Base-by-base conservation (phyloP, 306 rosid species). In the Calophaca sinica region DNA sequence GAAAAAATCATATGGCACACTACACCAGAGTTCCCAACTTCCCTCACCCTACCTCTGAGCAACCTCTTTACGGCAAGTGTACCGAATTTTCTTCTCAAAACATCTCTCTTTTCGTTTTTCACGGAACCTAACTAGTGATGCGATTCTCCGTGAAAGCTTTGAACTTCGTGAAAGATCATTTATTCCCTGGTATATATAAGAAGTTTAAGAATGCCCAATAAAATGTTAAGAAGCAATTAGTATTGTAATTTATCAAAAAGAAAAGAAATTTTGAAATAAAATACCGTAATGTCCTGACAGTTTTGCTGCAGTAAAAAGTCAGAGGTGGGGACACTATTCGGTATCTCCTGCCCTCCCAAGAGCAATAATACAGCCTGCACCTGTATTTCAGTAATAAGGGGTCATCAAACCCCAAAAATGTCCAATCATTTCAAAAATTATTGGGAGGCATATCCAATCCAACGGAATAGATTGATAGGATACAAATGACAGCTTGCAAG, bases 91-190 rank as follows among this genome's bases (percentile, higher is more conserved):
- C 87, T 89, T 91, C 61, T 91, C 92, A 79, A 89, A 91, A 42
- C 90, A 86, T 79, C 97, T 87, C 79, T 89, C 94, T 74, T 91
- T 91, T 58, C 90, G 80, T 70, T 91, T 91, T 75, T 89, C 92
- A 52, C 97, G 92, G 72, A 89, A 91, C 86, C 97, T 89, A 70
- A 87, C 87, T 49, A 91, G 92, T 69, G 97, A 91, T 31, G 89
- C 97, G 79, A 81, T 52, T 81, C 97, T 91, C 64, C 86, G 84
- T 28, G 94, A 86, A 76, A 70, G 67, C 77, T 87, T 91, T 15
- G 92, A 91, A 79, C 78, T 52, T 61, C 81, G 80, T 9, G 86
- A 79, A 45, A 85, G 39, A 77, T 89, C 92, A 31, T 73, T 81
- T 50, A 77, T 66, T 69, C 82, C 89, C 97, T 91, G 77, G 13